These are phyloP conservation scores for Brettanomyces sp. DNA, from an alignment of 805 yeast genomes.

Conservation along the genomic window DNA sequence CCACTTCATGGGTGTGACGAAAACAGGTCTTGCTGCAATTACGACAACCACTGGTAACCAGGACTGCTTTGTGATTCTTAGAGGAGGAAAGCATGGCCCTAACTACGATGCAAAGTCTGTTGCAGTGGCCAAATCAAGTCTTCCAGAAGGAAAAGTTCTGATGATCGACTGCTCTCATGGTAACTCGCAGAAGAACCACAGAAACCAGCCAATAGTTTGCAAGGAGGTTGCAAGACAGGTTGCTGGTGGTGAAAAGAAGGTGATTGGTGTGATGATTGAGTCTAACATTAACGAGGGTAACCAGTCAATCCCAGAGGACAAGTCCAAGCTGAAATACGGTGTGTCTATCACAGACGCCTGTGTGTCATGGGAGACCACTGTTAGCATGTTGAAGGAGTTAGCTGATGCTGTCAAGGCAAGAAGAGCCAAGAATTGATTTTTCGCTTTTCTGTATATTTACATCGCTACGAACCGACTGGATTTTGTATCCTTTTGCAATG, in stretches of 20 bases:
- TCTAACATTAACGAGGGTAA: conserved; percentile 86
- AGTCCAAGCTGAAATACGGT: conserved; percentile 69
- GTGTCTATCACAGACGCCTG: conserved; percentile 97
- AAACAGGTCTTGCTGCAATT: conserved; percentile 94
- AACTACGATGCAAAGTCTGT: conserved; percentile 83
- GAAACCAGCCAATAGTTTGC: conserved; percentile 93
- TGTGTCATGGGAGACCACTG: conserved; percentile 87
- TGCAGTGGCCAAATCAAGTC: conserved; percentile 53
- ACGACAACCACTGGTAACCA: conserved; percentile 94
- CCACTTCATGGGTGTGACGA: conserved; percentile 95
- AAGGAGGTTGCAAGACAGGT: conserved; percentile 74
- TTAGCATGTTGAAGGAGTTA: conserved; percentile 63
- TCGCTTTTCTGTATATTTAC: background rate
- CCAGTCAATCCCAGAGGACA: conserved; percentile 61
- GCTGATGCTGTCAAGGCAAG: conserved; percentile 79
- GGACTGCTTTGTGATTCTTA: conserved; percentile 84
- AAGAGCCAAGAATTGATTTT: conserved; percentile 34
- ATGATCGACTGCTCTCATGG: conserved; percentile 99
- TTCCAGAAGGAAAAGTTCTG: conserved; percentile 43
- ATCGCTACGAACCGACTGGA: too few species aligned
- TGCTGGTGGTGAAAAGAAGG: conserved; percentile 64
- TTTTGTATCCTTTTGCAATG: too few species aligned
- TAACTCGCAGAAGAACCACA: conserved; percentile 87
- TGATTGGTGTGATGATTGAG: conserved; percentile 95
- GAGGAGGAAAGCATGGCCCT: conserved; percentile 94